Conservation (phyloP, 1,284 basidiomycete species). For the Schizophyllum commune region DNA sequence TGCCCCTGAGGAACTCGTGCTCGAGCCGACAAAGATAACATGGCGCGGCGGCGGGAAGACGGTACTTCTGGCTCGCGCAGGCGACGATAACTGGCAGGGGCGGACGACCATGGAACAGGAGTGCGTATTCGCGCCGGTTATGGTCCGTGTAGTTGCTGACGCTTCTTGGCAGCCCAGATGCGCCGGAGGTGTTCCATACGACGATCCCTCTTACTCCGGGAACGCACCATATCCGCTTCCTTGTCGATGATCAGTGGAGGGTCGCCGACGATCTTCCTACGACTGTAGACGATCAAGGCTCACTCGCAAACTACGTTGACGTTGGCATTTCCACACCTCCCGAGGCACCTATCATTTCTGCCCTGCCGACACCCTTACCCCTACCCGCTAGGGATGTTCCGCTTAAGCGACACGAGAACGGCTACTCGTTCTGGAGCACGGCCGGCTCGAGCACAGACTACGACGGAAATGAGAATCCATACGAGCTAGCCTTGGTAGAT, state of each 20-base stretch:
- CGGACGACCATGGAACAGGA: neutral
- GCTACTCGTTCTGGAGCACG: neutral
- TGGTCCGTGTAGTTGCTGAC: neutral
- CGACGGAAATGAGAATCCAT: neutral
- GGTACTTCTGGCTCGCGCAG: neutral
- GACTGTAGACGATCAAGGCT: slow-evolving; percentile 92
- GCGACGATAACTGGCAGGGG: neutral
- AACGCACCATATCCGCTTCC: slow-evolving; percentile 93
- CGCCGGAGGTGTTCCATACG: slow-evolving; percentile 24
- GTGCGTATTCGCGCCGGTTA: neutral
- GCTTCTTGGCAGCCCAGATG: neutral
- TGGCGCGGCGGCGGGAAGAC: neutral
- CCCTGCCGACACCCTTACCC: neutral
- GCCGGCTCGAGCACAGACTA: neutral
- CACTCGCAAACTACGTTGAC: slow-evolving; percentile 90
- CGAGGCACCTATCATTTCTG: neutral
- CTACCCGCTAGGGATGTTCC: neutral
- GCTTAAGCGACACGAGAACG: neutral
- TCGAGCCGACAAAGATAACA: neutral
- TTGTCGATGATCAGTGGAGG: slow-evolving; percentile 90
- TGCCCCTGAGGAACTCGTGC: neutral
- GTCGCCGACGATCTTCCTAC: slow-evolving; percentile 51
- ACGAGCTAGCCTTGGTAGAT: neutral
- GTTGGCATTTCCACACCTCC: slow-evolving; percentile 21
- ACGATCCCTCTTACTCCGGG: slow-evolving; percentile 74